Evolutionary conservation across 176 grass and related monocot genomes (phyloP).

Genomic region (Carex scoparia): DNA sequence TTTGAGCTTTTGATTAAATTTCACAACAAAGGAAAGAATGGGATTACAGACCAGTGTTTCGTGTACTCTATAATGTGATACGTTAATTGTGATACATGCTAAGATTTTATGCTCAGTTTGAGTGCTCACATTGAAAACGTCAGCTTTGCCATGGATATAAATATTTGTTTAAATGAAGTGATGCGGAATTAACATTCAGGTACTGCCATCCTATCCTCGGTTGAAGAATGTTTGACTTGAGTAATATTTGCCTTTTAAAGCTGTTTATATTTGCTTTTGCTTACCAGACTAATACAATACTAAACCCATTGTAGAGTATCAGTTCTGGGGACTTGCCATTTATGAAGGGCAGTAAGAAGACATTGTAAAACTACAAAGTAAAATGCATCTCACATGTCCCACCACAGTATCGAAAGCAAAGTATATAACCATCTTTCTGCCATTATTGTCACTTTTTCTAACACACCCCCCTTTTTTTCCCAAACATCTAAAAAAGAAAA

Average conservation of each 20-base stretch:
- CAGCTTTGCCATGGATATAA: background rate
- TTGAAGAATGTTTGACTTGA: background rate
- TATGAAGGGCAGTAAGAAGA: background rate
- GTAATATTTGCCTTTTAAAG: background rate
- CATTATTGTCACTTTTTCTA: background rate
- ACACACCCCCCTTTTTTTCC: background rate
- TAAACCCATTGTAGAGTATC: background rate
- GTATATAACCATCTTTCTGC: background rate
- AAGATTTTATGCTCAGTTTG: background rate
- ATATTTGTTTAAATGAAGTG: background rate
- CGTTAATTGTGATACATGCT: background rate
- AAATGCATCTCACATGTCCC: background rate
- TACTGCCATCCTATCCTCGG: background rate
- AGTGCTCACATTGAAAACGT: background rate
- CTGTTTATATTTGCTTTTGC: background rate
- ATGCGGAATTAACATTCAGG: background rate
- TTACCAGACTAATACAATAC: background rate
- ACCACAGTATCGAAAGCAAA: background rate
- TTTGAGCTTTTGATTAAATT: background rate
- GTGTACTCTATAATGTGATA: background rate
- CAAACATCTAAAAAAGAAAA: background rate
- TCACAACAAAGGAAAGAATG: background rate
- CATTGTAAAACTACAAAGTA: background rate
- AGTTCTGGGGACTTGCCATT: background rate
- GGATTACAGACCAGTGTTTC: background rate